Evolutionary conservation across 345 rosid species (phyloP), one percentile per base, ranked within the genome.

Genomic region (Rhizophora mangle): DNA sequence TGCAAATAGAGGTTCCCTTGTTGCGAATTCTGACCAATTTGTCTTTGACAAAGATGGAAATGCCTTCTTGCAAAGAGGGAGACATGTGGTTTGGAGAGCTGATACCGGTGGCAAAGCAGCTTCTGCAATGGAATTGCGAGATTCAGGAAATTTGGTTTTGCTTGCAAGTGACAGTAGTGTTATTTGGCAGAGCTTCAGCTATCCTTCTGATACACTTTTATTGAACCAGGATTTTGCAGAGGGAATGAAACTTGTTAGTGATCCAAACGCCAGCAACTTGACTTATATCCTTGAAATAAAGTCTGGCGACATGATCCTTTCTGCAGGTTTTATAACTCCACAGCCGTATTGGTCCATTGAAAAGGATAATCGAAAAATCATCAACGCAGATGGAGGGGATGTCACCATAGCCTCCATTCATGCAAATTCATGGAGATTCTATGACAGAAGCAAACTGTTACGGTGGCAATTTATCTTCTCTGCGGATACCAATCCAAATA

Each of bases 281-380:
- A 88, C 80, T 70, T 90, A 83, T 68, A 55, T 74, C 58, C 98
- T 95, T 31, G 93, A 92, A 70, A 88, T 95, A 63, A 86, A 78
- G 76, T 87, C 94, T 1, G 92, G 94, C 2, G 91, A 95, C 74
- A 72, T 87, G 92, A 34, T 85, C 39, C 85, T 92, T 27, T 92
- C 84, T 27, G 97, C 88, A 0, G 83, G 79, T 37, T 88, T 78
- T 76, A 68, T 43, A 39, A 81, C 85, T 46, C 90, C 86, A 8
- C 96, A 95, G 74, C 81, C 86, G 1, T 95, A 95, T 73, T 95
- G 99, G 98, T 87, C 98, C 6, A 79, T 90, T 81, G 65, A 72
- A 51, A 84, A 60, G 8, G 98, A 90, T 0, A 70, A 43, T 2
- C 65, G 78, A 15, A 86, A 4, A 31, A 82, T 71, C 67, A 73